Conservation (phyloP, 2,329 filamentous ascomycete species). For the Apiospora malaysiana region DNA sequence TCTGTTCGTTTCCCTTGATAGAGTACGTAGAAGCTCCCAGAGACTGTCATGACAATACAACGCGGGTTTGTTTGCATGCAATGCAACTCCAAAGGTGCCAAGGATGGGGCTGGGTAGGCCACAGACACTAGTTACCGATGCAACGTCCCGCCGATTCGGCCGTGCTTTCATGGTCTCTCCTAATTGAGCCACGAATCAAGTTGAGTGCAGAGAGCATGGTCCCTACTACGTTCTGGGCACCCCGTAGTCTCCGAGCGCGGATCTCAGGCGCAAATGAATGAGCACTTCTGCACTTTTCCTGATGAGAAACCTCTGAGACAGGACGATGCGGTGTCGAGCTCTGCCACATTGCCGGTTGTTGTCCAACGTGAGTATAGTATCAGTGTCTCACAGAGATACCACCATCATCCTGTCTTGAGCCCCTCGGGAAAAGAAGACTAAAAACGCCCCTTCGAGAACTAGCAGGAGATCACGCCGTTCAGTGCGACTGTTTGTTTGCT, state of each 20-base stretch:
- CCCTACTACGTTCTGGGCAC: background rate
- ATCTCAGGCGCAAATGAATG: background rate
- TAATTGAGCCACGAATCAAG: background rate
- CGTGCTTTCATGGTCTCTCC: background rate
- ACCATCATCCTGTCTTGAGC: background rate
- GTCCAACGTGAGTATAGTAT: background rate
- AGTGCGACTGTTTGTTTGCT: constrained; percentile 2
- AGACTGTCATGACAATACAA: background rate
- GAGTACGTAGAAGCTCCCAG: background rate
- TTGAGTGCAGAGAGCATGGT: background rate
- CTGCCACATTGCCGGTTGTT: background rate
- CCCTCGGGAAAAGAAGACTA: background rate
- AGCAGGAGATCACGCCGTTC: background rate
- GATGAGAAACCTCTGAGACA: background rate
- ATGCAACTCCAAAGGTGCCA: background rate
- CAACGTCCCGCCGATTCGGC: constrained; percentile 12
- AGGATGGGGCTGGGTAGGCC: background rate
- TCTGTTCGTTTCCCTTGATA: background rate
- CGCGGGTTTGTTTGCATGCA: background rate
- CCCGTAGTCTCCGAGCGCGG: background rate
- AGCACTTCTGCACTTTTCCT: background rate
- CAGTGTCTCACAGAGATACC: background rate
- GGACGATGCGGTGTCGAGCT: constrained; percentile 7
- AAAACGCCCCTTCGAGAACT: background rate
- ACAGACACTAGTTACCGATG: constrained; percentile 5